Percentiles rank a stretch among this genome's conserved stretches.
These are phyloP conservation scores for Adenanthera pavonina DNA, from an alignment of 306 rosid species.

Conservation along the genomic window DNA sequence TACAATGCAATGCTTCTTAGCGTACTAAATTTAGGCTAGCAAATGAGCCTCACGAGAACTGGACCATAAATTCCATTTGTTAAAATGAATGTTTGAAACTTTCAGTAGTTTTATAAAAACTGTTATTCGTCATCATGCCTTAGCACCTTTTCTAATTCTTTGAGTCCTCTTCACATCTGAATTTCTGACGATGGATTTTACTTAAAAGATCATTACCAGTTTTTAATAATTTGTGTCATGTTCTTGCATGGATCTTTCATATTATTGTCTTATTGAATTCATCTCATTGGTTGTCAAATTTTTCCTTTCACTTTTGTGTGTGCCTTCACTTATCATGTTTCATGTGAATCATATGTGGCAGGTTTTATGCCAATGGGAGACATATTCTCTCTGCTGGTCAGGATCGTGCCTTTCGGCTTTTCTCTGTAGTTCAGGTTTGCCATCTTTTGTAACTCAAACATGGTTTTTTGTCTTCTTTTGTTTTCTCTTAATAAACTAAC, in stretches of 20 bases:
- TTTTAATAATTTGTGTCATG: neutral
- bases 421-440: conserved; percentile 91
- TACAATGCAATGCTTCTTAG: neutral
- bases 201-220: neutral
- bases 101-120: neutral
- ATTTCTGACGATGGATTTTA: neutral
- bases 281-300: conserved; percentile 9
- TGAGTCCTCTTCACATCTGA: neutral
- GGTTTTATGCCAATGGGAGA: conserved; percentile 98
- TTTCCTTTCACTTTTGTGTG: conserved; percentile 23
- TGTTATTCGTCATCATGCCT: neutral
- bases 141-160: neutral
- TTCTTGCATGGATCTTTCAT: neutral
- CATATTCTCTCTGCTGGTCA: conserved; percentile 97
- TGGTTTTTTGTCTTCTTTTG: neutral
- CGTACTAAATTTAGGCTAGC: neutral
- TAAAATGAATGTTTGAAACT: neutral
- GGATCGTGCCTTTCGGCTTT: conserved; percentile 97
- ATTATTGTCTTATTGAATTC: neutral
- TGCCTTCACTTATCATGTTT: conserved; percentile 1
- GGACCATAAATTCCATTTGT: neutral
- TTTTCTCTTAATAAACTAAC: neutral
- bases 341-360: conserved; percentile 41
- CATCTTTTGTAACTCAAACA: neutral
- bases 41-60: neutral